Evolutionary conservation across 2,329 filamentous ascomycete species (phyloP), one percentile per base, ranked within the genome.

Genomic region (Aspergillus sp.): DNA sequence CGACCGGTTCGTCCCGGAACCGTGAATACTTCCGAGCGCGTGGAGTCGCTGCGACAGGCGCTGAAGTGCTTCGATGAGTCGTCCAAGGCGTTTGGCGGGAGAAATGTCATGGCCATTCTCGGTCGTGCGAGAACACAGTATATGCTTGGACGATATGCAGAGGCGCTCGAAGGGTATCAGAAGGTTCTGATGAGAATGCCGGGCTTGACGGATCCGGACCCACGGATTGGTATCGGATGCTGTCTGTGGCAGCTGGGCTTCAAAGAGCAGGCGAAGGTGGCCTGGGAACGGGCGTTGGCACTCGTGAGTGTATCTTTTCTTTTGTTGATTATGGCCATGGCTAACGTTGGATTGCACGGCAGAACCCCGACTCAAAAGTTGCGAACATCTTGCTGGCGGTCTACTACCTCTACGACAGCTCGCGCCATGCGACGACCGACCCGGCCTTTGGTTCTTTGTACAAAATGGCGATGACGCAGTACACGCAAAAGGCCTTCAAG

Each of bases 191-290:
- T 85, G 62, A 91, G 88, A 71, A 91, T 92, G 77, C 94, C 94
- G 2, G 85, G 90, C 60, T 80, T 97, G 65, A 84, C 88, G 40
- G 94, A 99, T 65, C 94, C 94, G 0, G 94, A 99, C 71, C 95
- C 94, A 60, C 84, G 95, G 62, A 93, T 99, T 61, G 94, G 94
- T 50, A 93, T 99, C 65, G 94, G 94, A 43, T 94, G 90, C 72
- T 99, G 94, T 76, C 87, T 96, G 70, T 99, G 95, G 94, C 90
- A 96, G 71, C 80, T 99, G 24, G 92, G 92, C 10, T 91, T 90
- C 77, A 96, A 95, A 71, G 90, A 95, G 32, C 90, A 96, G 64
- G 94, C 95, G 7, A 93, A 89, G 67, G 77, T 80, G 45, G 93
- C 94, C 11, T 99, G 94, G 94, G 88, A 95, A 67, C 82, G 94